These are phyloP conservation scores for Thelonectria discophora DNA, from an alignment of 2,329 filamentous ascomycete genomes.

Conservation along the genomic window DNA sequence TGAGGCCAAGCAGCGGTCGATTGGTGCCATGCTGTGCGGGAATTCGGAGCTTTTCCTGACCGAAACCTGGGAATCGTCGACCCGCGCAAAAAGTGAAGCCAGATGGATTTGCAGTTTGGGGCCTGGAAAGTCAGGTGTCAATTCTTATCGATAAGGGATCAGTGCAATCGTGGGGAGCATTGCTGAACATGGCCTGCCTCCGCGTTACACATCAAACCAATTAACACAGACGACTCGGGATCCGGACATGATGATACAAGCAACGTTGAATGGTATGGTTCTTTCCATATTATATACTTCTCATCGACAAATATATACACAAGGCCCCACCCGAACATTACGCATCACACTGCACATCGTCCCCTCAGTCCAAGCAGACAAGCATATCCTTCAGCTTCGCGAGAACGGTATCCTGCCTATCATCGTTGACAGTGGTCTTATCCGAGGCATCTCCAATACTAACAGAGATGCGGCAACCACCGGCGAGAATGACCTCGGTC, in stretches of 20 bases:
- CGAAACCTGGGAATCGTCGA: conserved; percentile 27
- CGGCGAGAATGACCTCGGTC: conserved; percentile 57
- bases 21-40: conserved; percentile 57
- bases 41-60: conserved; percentile 41
- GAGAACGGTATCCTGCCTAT: conserved; percentile 44
- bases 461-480: conserved; percentile 69
- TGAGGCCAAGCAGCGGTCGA: conserved; percentile 63
- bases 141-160: conserved; percentile 39
- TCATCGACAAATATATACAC: conserved; percentile 2
- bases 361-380: conserved; percentile 36
- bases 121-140: conserved; percentile 37
- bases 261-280: neutral
- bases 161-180: neutral
- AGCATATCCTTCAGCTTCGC: conserved; percentile 46
- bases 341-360: neutral
- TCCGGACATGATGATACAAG: neutral
- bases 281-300: conserved; percentile 8
- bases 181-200: neutral
- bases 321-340: neutral
- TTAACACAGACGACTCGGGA: neutral
- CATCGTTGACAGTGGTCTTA: conserved; percentile 61
- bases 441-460: conserved; percentile 68
- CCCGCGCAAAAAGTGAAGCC: conserved; percentile 40
- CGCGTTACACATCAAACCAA: neutral
- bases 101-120: conserved; percentile 23